Evolutionary conservation across 2,329 filamentous ascomycete species (phyloP).

Genomic region (Nothophaeocryptopus gaeumannii): DNA sequence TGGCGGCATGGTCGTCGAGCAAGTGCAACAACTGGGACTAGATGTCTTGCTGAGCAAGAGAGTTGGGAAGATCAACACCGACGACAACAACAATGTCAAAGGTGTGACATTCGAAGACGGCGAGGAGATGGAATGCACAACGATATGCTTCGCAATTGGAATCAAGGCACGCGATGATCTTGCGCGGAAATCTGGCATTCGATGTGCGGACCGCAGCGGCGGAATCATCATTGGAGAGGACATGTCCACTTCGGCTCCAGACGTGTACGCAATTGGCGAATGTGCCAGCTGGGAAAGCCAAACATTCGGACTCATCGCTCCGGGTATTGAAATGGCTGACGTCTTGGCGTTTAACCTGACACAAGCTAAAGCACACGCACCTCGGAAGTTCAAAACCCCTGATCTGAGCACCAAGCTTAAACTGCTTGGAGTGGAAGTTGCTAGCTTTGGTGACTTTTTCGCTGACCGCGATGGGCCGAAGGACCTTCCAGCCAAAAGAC

Average conservation of each 20-base stretch:
- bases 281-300: conserved; percentile 87
- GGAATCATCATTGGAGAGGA: conserved; percentile 69
- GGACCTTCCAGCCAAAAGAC: conserved; percentile 61
- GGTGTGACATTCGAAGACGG: conserved; percentile 81
- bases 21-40: conserved; percentile 73
- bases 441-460: conserved; percentile 92
- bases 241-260: conserved; percentile 66
- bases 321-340: conserved; percentile 89
- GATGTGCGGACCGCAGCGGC: conserved; percentile 68
- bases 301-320: conserved; percentile 84
- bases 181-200: conserved; percentile 66
- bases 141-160: conserved; percentile 87
- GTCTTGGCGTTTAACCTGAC: conserved; percentile 89
- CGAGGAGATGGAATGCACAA: conserved; percentile 71
- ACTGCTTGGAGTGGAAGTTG: conserved; percentile 83
- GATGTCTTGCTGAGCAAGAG: conserved; percentile 76
- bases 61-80: conserved; percentile 68
- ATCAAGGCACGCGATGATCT: conserved; percentile 78
- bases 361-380: conserved; percentile 69
- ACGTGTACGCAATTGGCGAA: conserved; percentile 85
- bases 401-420: conserved; percentile 92
- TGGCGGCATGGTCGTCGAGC: conserved; percentile 75
- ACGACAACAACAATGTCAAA: conserved; percentile 64
- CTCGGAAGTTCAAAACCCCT: conserved; percentile 71
- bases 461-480: conserved; percentile 81